A percentile compares a stretch with the other conserved stretches of the same genome.
These are phyloP conservation scores for Venturia oleaginea DNA, from an alignment of 2,329 filamentous ascomycete species.

Conservation along the genomic window DNA sequence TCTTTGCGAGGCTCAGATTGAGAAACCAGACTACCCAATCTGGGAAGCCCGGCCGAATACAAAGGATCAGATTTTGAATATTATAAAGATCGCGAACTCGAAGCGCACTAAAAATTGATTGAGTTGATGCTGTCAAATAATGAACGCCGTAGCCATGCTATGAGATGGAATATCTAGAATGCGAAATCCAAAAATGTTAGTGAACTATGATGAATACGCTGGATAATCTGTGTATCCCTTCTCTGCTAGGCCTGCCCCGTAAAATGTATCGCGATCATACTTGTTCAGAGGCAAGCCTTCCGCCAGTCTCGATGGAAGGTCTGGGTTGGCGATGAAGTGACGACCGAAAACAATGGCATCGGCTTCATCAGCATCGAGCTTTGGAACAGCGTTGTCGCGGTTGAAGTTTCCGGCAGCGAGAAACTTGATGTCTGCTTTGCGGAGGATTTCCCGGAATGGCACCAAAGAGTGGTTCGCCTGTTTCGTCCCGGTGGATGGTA, in stretches of 20 bases:
- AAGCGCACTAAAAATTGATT: not conserved
- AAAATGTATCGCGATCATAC: slow-evolving; percentile 40
- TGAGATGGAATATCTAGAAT: not conserved
- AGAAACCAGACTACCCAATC: not conserved
- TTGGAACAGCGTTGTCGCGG: slow-evolving; percentile 17
- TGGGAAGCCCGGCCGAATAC: not conserved
- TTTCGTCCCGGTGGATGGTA: slow-evolving; percentile 6
- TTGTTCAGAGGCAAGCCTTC: slow-evolving; percentile 33
- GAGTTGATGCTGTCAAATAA: not conserved
- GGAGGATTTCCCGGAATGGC: slow-evolving; percentile 6
- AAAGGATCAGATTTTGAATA: not conserved
- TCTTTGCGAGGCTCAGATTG: not conserved
- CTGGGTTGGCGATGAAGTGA: slow-evolving; percentile 41
- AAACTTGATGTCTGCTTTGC: slow-evolving; percentile 1
- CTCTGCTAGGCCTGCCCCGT: slow-evolving; percentile 26
- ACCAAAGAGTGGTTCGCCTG: not conserved
- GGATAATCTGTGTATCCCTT: slow-evolving; percentile 37
- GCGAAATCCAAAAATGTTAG: not conserved
- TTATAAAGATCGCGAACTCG: not conserved
- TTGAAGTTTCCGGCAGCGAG: slow-evolving; percentile 5
- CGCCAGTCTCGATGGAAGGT: slow-evolving; percentile 38
- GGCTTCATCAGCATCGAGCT: slow-evolving; percentile 36
- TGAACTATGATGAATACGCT: slow-evolving; percentile 16
- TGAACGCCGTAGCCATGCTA: not conserved
- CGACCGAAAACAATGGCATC: slow-evolving; percentile 40